A percentile compares a stretch with the other conserved stretches of the same genome.
Evolutionary conservation across 345 rosid species (phyloP).

Genomic region (Salix arbutifolia): DNA sequence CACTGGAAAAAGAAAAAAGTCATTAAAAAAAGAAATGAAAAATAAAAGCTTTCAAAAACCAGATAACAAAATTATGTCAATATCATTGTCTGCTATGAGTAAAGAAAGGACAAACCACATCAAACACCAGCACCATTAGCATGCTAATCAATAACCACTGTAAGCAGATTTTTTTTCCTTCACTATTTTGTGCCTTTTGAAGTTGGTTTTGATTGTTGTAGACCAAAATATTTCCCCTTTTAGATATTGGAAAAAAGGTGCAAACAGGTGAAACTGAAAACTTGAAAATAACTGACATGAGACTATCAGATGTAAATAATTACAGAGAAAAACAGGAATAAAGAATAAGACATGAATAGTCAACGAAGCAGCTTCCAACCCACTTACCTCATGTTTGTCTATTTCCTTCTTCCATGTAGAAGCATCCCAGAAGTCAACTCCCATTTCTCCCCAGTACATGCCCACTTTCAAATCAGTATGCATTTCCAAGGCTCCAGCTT

Average conservation of each 20-base stretch:
- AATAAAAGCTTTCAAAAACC: neutral
- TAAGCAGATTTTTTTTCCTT: neutral
- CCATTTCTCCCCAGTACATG: slow-evolving; percentile 79
- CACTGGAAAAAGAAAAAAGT: neutral
- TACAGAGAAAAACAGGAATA: neutral
- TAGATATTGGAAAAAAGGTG: neutral
- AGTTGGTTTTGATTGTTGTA: neutral
- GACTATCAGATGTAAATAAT: neutral
- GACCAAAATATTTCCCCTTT: neutral
- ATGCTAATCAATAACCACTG: neutral
- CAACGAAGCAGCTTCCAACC: neutral
- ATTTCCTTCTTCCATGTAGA: slow-evolving; percentile 54
- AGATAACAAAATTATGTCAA: neutral
- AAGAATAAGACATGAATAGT: neutral
- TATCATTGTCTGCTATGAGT: neutral
- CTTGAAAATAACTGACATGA: neutral
- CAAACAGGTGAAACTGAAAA: neutral
- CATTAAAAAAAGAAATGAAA: neutral
- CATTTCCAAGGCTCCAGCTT: slow-evolving; percentile 64
- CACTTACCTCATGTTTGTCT: slow-evolving; percentile 55
- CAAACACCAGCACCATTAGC: neutral
- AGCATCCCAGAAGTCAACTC: slow-evolving; percentile 66
- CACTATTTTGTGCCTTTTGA: neutral
- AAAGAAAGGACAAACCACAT: neutral
- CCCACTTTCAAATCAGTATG: slow-evolving; percentile 75